phyloP scores from a whole-genome alignment of 805 yeast species.

The Candida peoriensis region DNA sequence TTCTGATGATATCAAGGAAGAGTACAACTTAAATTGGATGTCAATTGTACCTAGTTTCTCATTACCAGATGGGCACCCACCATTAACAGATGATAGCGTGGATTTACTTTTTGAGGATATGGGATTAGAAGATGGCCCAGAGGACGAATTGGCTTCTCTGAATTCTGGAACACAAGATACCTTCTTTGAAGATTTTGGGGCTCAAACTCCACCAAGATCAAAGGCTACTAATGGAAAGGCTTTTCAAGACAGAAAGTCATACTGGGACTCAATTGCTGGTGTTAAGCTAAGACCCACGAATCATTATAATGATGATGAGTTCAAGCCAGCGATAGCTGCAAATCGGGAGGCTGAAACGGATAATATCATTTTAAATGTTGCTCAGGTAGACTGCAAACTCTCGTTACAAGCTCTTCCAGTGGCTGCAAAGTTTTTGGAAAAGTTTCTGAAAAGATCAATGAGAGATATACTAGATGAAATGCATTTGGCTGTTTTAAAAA shows the following conservation, averaged over 20 bases:
- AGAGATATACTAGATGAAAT: conserved; percentile 56
- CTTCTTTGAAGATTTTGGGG: conserved; percentile 18
- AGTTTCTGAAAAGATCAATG: conserved; percentile 27
- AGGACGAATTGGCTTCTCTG: conserved; percentile 2
- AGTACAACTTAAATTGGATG: conserved; percentile 45
- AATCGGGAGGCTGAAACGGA: conserved; percentile 46
- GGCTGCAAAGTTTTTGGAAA: conserved; percentile 30
- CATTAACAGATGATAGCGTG: conserved; percentile 46
- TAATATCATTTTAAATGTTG: conserved; percentile 50
- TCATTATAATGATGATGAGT: conserved; percentile 16
- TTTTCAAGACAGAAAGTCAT: background rate
- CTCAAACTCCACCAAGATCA: too few species aligned
- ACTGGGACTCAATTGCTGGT: conserved; percentile 18
- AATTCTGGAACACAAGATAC: background rate
- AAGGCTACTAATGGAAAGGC: too few species aligned
- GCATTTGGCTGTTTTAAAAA: conserved; percentile 52
- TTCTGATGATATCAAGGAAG: conserved; percentile 41
- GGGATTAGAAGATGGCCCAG: conserved; percentile 6
- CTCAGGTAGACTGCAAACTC: conserved; percentile 39
- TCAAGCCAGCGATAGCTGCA: conserved; percentile 17
- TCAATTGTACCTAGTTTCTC: conserved; percentile 56
- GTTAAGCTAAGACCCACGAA: conserved; percentile 8
- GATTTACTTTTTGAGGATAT: conserved; percentile 26
- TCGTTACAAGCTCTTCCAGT: conserved; percentile 41
- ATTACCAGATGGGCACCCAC: conserved; percentile 58